A percentile compares a stretch with the other conserved stretches of the same genome.
phyloP scores from a whole-genome alignment of 345 rosid species.

The Melaleuca quinquenervia region DNA sequence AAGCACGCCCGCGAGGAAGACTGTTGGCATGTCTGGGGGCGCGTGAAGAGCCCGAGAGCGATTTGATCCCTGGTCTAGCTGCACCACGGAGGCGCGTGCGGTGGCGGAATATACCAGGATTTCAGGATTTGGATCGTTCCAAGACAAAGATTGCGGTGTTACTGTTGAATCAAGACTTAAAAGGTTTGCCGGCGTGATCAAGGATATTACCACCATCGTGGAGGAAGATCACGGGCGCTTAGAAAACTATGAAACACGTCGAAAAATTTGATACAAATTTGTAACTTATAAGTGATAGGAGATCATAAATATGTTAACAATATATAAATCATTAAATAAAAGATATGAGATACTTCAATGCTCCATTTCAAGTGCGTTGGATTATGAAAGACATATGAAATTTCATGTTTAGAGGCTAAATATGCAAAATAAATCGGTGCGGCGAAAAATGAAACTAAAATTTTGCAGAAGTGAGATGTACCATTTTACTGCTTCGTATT shows the following conservation, averaged over 20 bases:
- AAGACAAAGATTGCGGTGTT: not conserved
- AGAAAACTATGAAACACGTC: not conserved
- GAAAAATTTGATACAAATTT: not conserved
- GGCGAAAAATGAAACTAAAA: not conserved
- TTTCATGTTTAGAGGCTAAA: not conserved
- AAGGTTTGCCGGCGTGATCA: not conserved
- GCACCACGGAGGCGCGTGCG: not conserved
- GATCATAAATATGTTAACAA: accelerated
- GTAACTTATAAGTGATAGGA: accelerated
- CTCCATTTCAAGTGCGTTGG: not conserved
- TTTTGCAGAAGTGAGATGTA: not conserved
- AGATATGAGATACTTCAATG: not conserved
- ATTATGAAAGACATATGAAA: not conserved
- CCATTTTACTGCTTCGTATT: not conserved
- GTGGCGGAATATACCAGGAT: not conserved
- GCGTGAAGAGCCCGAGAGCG: not conserved
- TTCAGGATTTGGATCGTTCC: not conserved
- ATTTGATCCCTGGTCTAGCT: not conserved
- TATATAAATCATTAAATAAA: accelerated
- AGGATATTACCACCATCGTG: not conserved
- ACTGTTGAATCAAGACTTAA: too few relatives aligned
- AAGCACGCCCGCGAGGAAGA: not conserved
- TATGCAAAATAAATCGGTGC: not conserved
- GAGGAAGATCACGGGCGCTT: not conserved
- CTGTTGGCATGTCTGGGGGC: not conserved